phyloP scores from a whole-genome alignment of 2,329 filamentous ascomycete species.

The Colletotrichum chlorophyti region DNA sequence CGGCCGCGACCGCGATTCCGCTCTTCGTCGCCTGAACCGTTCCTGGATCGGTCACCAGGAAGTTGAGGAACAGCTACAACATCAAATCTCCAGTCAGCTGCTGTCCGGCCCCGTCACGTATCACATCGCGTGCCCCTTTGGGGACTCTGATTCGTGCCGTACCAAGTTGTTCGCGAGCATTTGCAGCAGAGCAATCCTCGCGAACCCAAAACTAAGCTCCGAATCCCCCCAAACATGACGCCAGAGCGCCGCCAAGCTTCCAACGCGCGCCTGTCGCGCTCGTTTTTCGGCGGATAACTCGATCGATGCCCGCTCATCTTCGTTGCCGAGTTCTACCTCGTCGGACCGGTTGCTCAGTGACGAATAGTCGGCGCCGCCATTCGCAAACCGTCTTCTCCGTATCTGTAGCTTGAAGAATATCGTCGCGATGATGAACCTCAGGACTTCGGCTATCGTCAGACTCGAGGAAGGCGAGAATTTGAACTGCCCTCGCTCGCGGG shows the following conservation, averaged over 20 bases:
- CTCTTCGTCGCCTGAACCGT: slow-evolving; percentile 39
- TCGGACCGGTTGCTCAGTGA: slow-evolving; percentile 3
- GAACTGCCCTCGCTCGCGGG: slow-evolving; percentile 35
- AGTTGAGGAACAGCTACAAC: slow-evolving; percentile 37
- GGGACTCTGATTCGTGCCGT: no score
- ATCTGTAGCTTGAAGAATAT: slow-evolving; percentile 35
- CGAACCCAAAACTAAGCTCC: slow-evolving; percentile 37
- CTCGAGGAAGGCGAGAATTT: slow-evolving; percentile 38
- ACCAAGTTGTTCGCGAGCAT: slow-evolving; percentile 41
- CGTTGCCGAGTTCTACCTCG: slow-evolving; percentile 15
- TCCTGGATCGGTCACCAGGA: slow-evolving; percentile 38
- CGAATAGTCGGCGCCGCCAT: slow-evolving; percentile 14
- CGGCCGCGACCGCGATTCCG: slow-evolving; percentile 37
- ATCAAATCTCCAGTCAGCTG: neutral
- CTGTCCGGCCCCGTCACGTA: neutral
- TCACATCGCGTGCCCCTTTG: no score
- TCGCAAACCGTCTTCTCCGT: slow-evolving; percentile 20
- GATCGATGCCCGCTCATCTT: neutral
- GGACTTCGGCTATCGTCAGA: slow-evolving; percentile 37
- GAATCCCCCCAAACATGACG: slow-evolving; percentile 29
- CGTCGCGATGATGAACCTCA: slow-evolving; percentile 37
- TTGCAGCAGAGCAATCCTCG: slow-evolving; percentile 39
- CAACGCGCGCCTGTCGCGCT: neutral
- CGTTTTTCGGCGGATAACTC: slow-evolving; percentile 1
- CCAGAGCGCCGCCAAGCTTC: slow-evolving; percentile 18